phyloP scores from a whole-genome alignment of 2,329 filamentous ascomycete genomes.

The Monosporascus sp. region DNA sequence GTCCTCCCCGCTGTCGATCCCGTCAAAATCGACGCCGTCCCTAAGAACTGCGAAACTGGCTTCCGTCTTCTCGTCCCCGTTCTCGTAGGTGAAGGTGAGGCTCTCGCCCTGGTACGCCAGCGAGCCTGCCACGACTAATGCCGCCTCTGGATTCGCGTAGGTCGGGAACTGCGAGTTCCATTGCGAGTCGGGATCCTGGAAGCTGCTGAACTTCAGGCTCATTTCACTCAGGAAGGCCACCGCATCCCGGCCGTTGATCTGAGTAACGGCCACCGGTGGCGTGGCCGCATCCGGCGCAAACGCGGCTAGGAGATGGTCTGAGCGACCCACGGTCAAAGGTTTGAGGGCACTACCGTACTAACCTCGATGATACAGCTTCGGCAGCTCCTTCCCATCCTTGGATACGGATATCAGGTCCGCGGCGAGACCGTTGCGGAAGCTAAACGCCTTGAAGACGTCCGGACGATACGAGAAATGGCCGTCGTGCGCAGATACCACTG shows the following conservation, averaged over 20 bases:
- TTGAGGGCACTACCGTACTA: slow-evolving; percentile 12
- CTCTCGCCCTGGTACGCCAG: slow-evolving; percentile 23
- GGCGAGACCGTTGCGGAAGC: slow-evolving; percentile 31
- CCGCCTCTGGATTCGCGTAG: slow-evolving; percentile 18
- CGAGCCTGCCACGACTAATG: slow-evolving; percentile 18
- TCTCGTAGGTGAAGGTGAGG: slow-evolving; percentile 29
- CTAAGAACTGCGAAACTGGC: slow-evolving; percentile 15
- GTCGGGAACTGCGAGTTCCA: slow-evolving; percentile 34
- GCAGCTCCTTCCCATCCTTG: slow-evolving; percentile 51
- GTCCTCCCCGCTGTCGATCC: slow-evolving; percentile 29
- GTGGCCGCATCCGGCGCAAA: slow-evolving; percentile 11
- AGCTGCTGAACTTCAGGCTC: slow-evolving; percentile 37
- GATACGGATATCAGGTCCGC: slow-evolving; percentile 54
- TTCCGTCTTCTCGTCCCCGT: slow-evolving; percentile 23
- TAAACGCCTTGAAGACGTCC: slow-evolving; percentile 50
- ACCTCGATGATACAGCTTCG: slow-evolving; percentile 51
- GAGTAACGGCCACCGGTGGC: slow-evolving; percentile 42
- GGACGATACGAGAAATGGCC: slow-evolving; percentile 57
- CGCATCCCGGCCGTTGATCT: slow-evolving; percentile 54
- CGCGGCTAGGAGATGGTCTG: slow-evolving; percentile 14
- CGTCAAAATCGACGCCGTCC: slow-evolving; percentile 20
- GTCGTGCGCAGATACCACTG: slow-evolving; percentile 55
- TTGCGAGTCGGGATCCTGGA: slow-evolving; percentile 54
- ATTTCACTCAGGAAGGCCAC: slow-evolving; percentile 43
- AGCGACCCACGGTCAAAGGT: background rate